Base-by-base conservation (phyloP, 495 filamentous ascomycete genomes). In the Annulohypoxylon stygium region DNA sequence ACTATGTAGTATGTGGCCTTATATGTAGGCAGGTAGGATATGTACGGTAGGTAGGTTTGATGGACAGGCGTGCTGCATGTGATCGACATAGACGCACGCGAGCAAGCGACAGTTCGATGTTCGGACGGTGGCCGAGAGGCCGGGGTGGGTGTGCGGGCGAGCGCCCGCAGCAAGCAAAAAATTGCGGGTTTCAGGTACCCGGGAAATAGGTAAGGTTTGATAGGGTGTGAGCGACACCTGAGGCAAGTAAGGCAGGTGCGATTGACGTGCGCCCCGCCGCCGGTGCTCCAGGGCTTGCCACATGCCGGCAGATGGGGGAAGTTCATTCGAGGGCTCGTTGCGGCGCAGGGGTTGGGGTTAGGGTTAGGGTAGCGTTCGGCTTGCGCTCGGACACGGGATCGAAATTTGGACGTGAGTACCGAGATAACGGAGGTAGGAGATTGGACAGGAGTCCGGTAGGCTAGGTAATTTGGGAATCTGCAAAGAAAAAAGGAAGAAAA, bases 251-350 rank as follows among this genome's bases (percentile, higher is more conserved):
- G 11, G 12, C 43, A 12, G 6, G 43, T 23, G 1, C 1, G 20
- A 23, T 47, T 47, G 43, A 47, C n/a, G 43, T 47, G 43, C 43
- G n/a, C 43, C n/a, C 16, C 43, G n/a, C 43, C 43, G 16, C 43
- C 43, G 43, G 30, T 30, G 30, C 30, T 30, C 30, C 43, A 11
- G 14, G 11, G 41, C 41, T 14, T 23, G 39, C 39, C 39, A 43
- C 39, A 43, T 43, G 43, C n/a, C 43, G 43, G 43, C 43, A 47
- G 43, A 20, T 5, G n/a, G 43, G 16, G 16, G 9, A 47, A 18
- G 11, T 16, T 14, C 39, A 43, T 47, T 47, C n/a, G 43, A 47
- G 10, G 43, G 43, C 2, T 47, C 43, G 16, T 4, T 11, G 43
- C n/a, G 43, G 43, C 43, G 16, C n/a, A 47, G 43, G 12, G 41